Conservation (phyloP, 2,329 filamentous ascomycete species). For the Trichoderma simmonsii region DNA sequence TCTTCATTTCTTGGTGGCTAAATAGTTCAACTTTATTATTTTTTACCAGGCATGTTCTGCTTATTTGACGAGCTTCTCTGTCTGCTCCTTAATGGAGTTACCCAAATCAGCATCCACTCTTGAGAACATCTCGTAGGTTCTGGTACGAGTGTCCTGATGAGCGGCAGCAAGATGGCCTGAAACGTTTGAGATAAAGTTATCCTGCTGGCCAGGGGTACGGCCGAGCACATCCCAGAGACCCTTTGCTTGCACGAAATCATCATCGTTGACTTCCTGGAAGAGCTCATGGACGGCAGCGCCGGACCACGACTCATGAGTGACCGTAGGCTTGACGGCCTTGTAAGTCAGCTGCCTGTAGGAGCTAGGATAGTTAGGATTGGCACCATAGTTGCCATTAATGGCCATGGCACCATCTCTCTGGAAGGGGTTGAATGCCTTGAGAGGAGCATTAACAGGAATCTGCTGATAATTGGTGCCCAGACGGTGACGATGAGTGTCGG, state of each 20-base stretch:
- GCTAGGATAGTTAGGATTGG: constrained; percentile 56
- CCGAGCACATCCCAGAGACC: constrained; percentile 50
- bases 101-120: constrained; percentile 55
- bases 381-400: constrained; percentile 61
- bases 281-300: constrained; percentile 43
- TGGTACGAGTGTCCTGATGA: constrained; percentile 51
- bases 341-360: constrained; percentile 47
- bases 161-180: constrained; percentile 54
- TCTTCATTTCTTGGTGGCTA: neutral
- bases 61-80: constrained; percentile 43
- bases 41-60: neutral
- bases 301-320: constrained; percentile 47
- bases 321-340: constrained; percentile 39
- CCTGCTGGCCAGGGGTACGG: constrained; percentile 53
- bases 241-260: constrained; percentile 50
- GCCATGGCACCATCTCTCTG: constrained; percentile 72
- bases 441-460: constrained; percentile 59
- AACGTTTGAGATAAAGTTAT: constrained; percentile 59
- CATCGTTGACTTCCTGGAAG: constrained; percentile 44
- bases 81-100: constrained; percentile 48
- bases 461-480: constrained; percentile 63
- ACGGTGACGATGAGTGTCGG: constrained; percentile 61
- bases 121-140: constrained; percentile 60
- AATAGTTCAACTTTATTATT: neutral
- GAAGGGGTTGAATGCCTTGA: constrained; percentile 61